These are phyloP conservation scores for Chrysanthemum lavandulifolium DNA, from an alignment of 129 eudicot species.

Conservation along the genomic window DNA sequence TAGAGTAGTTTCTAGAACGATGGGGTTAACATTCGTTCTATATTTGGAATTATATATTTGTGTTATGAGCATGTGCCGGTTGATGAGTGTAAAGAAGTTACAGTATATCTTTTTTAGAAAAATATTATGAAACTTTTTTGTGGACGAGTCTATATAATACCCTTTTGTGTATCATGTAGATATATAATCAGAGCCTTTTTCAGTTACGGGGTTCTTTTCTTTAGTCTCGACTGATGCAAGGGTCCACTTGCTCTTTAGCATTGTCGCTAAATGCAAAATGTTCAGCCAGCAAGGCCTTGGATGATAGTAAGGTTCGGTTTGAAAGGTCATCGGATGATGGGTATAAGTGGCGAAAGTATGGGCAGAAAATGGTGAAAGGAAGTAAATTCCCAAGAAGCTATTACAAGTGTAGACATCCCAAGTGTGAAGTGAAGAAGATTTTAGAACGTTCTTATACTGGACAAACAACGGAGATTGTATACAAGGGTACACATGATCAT, in stretches of 20 bases:
- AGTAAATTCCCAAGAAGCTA: conserved; percentile 88
- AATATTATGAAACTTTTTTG: conserved; percentile 8
- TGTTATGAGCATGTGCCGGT: conserved; percentile 8
- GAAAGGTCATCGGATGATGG: conserved; percentile 81
- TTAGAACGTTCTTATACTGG: conserved; percentile 78
- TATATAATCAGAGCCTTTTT: conserved; percentile 65
- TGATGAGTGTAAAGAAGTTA: background rate
- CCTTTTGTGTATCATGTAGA: conserved; percentile 30
- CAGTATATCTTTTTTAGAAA: background rate
- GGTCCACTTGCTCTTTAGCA: conserved; percentile 32
- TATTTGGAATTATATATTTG: conserved; percentile 1
- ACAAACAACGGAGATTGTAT: conserved; percentile 66
- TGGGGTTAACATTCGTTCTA: conserved; percentile 14
- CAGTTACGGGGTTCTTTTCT: conserved; percentile 76
- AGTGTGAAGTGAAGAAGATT: conserved; percentile 80
- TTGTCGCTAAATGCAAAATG: conserved; percentile 31
- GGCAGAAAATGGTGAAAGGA: conserved; percentile 86
- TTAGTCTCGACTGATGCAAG: conserved; percentile 55
- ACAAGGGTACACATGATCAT: conserved; percentile 83
- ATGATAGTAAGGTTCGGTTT: conserved; percentile 29
- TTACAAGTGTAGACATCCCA: conserved; percentile 81
- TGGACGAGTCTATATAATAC: conserved; percentile 14
- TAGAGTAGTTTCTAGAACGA: conserved; percentile 18
- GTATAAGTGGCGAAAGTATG: conserved; percentile 85
- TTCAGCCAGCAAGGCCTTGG: conserved; percentile 14